Evolutionary conservation across 805 yeast species (phyloP).

Genomic region (Diddensiella santjacobensis): DNA sequence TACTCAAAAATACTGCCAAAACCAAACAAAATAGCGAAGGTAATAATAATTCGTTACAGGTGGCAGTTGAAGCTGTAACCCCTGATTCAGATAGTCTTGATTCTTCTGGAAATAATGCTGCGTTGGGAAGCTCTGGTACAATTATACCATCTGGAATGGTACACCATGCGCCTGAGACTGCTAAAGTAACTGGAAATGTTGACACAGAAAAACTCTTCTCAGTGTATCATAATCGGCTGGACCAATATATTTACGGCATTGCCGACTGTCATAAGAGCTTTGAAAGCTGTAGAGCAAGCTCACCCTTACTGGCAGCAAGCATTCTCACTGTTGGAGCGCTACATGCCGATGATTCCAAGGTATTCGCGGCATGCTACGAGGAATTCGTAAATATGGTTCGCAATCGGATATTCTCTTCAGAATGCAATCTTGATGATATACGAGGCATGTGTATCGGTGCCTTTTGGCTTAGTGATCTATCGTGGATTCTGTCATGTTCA

Average conservation of each 20-base stretch:
- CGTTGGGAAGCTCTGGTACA: background rate
- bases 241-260: conserved; percentile 10
- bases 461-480: conserved; percentile 9
- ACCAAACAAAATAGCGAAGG: background rate
- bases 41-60: background rate
- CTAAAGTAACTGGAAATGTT: background rate
- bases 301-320: conserved; percentile 8
- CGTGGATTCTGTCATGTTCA: conserved; percentile 4
- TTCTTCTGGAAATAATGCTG: background rate
- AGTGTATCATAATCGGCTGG: conserved; percentile 8
- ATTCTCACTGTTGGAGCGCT: conserved; percentile 9
- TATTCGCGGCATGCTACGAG: conserved; percentile 8
- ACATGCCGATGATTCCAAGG: conserved; percentile 1
- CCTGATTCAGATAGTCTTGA: background rate
- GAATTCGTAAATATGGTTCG: conserved; percentile 3
- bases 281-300: conserved; percentile 3
- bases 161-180: background rate
- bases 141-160: background rate
- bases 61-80: background rate
- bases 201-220: background rate
- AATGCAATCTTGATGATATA: conserved; percentile 6
- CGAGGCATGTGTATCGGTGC: conserved; percentile 11
- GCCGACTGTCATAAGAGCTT: conserved; percentile 5
- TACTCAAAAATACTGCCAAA: background rate
- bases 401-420: conserved; percentile 1